phyloP scores from a whole-genome alignment of 2,329 filamentous ascomycete species.

The Myriosclerotinia scirpicola region DNA sequence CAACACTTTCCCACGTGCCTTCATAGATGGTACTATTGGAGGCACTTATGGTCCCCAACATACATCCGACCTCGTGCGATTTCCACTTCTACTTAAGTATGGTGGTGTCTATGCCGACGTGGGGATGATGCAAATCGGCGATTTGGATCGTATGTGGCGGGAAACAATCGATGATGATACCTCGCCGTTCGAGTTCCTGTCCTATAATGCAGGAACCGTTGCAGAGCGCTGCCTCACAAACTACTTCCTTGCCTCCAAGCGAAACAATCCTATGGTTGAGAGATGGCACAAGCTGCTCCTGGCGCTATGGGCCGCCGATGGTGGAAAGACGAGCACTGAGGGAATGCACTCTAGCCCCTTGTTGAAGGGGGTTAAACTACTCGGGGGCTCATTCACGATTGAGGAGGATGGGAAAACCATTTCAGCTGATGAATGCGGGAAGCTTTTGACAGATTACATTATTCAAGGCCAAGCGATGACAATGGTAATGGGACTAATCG shows the following conservation, averaged over 20 bases:
- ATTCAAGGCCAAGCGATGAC: conserved; percentile 55
- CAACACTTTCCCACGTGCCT: conserved; percentile 50
- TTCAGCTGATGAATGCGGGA: conserved; percentile 44
- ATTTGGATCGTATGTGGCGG: conserved; percentile 55
- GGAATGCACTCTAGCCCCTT: conserved; percentile 52
- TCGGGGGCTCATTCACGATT: conserved; percentile 36
- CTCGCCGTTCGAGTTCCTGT: conserved; percentile 50
- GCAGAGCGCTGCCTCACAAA: conserved; percentile 47
- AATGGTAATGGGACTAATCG: conserved; percentile 53
- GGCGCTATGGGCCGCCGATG: conserved; percentile 49
- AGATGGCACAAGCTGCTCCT: conserved; percentile 53
- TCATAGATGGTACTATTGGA: conserved; percentile 49
- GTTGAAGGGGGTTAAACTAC: conserved; percentile 47
- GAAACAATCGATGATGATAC: conserved; percentile 48
- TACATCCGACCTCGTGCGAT: conserved; percentile 58
- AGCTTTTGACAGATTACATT: conserved; percentile 56
- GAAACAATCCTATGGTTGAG: conserved; percentile 50
- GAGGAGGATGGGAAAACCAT: conserved; percentile 41
- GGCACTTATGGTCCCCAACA: conserved; percentile 55
- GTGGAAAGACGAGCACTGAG: conserved; percentile 50
- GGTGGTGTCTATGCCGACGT: conserved; percentile 60
- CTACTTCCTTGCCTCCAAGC: conserved; percentile 48
- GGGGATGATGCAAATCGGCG: conserved; percentile 56
- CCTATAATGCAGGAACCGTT: conserved; percentile 46
- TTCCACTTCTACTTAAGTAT: conserved; percentile 55